Conservation (phyloP, 805 yeast genomes). For the Grigorovia jiainica region DNA sequence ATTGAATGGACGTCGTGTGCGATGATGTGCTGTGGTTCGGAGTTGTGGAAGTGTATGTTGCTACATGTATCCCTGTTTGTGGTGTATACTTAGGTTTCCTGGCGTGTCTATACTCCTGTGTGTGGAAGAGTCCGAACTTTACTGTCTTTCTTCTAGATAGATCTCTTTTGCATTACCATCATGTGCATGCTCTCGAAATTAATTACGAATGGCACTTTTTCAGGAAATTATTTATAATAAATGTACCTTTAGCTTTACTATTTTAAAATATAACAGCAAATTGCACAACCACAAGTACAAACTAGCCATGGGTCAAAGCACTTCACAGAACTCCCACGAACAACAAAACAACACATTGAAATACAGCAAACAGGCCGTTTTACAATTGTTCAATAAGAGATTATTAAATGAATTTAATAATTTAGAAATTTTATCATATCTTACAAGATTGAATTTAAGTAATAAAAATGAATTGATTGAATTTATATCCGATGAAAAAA, state of each 20-base stretch:
- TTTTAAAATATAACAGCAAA: background rate
- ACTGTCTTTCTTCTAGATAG: no score
- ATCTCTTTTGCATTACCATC: no score
- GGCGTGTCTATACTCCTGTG: no score
- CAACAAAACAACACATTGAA: background rate
- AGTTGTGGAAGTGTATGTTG: no score
- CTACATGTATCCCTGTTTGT: no score
- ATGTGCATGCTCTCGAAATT: no score
- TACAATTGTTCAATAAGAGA: background rate
- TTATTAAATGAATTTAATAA: conserved; percentile 14
- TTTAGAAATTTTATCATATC: conserved; percentile 18
- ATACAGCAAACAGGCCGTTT: background rate
- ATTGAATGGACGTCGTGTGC: no score
- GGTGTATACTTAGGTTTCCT: no score
- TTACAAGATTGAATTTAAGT: conserved; percentile 9
- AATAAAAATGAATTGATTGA: conserved; percentile 14
- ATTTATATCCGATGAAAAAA: conserved; percentile 19
- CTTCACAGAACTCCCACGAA: conserved; percentile 6
- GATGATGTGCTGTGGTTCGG: no score
- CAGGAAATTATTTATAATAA: no score
- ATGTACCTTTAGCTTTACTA: no score
- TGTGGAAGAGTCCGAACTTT: no score
- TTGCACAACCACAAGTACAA: background rate
- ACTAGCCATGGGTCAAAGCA: conserved; percentile 17
- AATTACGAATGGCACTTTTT: background rate